These are phyloP conservation scores for Erodium chrysanthum DNA, from an alignment of 441 rosid species.

Conservation along the genomic window DNA sequence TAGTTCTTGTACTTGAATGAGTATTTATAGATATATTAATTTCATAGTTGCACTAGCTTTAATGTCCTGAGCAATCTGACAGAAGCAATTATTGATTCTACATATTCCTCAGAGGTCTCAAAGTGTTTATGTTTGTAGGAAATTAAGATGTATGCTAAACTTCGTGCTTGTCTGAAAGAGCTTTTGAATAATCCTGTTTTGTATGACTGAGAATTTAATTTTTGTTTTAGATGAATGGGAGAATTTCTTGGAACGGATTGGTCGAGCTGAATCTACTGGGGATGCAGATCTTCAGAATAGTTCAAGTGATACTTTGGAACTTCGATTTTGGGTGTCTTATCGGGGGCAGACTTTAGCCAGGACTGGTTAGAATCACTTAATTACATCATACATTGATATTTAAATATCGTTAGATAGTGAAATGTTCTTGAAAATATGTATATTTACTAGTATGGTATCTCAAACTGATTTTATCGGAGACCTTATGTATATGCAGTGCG, in stretches of 20 bases:
- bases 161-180: neutral
- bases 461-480: neutral
- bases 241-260: constrained; percentile 92
- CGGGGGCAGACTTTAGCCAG: constrained; percentile 98
- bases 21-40: neutral
- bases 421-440: neutral
- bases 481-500: constrained; percentile 52
- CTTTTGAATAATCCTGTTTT: neutral
- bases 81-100: neutral
- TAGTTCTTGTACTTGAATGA: neutral
- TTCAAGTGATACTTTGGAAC: constrained; percentile 76
- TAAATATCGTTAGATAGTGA: neutral
- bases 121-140: neutral
- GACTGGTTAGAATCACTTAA: constrained; percentile 42
- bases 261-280: constrained; percentile 70
- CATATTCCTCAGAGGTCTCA: neutral
- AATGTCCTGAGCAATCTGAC: neutral
- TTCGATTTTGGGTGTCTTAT: constrained; percentile 97
- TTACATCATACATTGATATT: neutral
- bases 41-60: neutral
- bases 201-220: neutral
- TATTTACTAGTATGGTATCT: neutral
- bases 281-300: constrained; percentile 65
- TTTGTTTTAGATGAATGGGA: constrained; percentile 75
- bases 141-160: constrained; percentile 1